These are phyloP conservation scores for Solanum chiquidenum DNA, from an alignment of 257 asterid genomes.

Conservation along the genomic window DNA sequence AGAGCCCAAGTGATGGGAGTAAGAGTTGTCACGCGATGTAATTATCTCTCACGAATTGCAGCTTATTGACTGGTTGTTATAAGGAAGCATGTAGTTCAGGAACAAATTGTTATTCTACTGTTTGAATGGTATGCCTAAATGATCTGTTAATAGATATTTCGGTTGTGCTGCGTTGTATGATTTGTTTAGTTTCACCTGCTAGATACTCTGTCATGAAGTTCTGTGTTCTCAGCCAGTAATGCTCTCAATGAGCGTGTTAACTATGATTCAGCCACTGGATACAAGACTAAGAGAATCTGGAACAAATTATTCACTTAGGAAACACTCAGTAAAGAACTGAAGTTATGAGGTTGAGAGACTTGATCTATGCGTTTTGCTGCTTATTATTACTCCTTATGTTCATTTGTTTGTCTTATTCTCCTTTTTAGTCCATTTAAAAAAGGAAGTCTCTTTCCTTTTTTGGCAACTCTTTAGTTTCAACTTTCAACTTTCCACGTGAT, in stretches of 20 bases:
- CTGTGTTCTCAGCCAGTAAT: neutral
- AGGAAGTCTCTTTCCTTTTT: too few relatives aligned
- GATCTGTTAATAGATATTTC: neutral
- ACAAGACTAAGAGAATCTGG: neutral
- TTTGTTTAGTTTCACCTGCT: neutral
- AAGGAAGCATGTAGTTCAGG: neutral
- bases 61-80: neutral
- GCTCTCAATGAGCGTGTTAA: neutral
- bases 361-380: neutral
- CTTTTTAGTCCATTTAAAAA: neutral
- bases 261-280: neutral
- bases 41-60: neutral
- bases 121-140: neutral
- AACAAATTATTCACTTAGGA: neutral
- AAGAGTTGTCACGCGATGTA: neutral
- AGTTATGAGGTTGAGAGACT: neutral
- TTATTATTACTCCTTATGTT: neutral
- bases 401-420: neutral
- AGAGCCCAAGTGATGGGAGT: neutral
- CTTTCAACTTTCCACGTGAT: too few relatives aligned
- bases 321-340: neutral
- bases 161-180: neutral
- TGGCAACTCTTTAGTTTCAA: too few relatives aligned
- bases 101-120: neutral
- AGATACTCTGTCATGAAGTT: neutral